Evolutionary conservation across 2,329 filamentous ascomycete species (phyloP), one percentile per base, ranked within the genome.

Genomic region (Lachnellula willkommii): DNA sequence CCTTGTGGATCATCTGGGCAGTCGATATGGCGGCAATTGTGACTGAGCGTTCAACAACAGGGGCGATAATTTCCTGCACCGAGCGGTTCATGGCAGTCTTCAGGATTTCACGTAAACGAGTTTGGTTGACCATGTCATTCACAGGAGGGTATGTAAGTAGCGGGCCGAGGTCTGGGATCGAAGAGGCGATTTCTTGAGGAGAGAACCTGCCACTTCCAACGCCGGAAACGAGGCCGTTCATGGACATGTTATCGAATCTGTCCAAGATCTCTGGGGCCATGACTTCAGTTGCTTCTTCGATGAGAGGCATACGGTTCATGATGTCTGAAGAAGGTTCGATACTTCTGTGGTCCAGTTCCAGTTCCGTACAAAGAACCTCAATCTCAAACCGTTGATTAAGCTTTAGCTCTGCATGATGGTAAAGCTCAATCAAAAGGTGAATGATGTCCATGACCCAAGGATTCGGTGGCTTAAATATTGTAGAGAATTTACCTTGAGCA

Each of bases 331-430:
- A 90, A 0, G 93, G 90, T 65, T 95, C 88, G 60, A 97, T 91
- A 57, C 82, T 87, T 74, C 95, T 96, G 72, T 96, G 88, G 60
- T 97, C 91, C n/a, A 97, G 78, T 53, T 87, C 87, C 15, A 99
- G 77, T 12, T 92, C 92, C 69, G 95, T 95, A 77, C 92, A 99
- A 24, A 99, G 80, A 26, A 99, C 92, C 72, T 99, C 94, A 56
- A 99, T 97, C 72, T 99, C 94, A 65, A 99, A 99, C 67, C 97
- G 99, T 51, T 96, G 85, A 64, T 97, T 97, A 39, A 99, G 81
- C 71, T 97, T 97, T 54, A 99, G 77, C 65, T 96, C 93, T 14
- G 90, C 90, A 66, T 89, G 88, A 67, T 96, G 88, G 68, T 99
- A 99, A 4, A 99, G 79, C 68, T 99, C 95, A 65, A 96, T 89